phyloP scores from a whole-genome alignment of 805 yeast species.

The Kazachstania taianensis region DNA sequence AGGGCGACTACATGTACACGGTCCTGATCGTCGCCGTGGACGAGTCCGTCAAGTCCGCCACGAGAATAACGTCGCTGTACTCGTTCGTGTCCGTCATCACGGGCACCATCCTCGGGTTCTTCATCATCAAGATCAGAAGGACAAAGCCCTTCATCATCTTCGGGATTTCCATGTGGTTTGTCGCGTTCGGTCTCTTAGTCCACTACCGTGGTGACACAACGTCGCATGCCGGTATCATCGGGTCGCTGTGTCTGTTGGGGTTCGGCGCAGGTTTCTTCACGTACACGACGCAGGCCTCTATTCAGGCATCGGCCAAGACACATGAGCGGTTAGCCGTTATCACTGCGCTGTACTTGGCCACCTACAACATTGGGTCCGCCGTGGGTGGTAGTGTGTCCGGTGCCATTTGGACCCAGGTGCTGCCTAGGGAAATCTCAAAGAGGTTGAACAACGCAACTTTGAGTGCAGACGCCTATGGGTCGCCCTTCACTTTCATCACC shows the following conservation, averaged over 20 bases:
- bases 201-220: constrained; percentile 48
- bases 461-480: constrained; percentile 36
- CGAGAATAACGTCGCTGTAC: constrained; percentile 50
- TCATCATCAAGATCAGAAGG: constrained; percentile 41
- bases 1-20: constrained; percentile 55
- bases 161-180: constrained; percentile 50
- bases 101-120: constrained; percentile 45
- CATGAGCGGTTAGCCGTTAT: constrained; percentile 60
- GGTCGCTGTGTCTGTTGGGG: constrained; percentile 53
- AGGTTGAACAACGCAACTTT: constrained; percentile 27
- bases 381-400: constrained; percentile 55
- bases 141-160: constrained; percentile 50
- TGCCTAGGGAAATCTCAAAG: constrained; percentile 36
- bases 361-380: constrained; percentile 53
- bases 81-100: constrained; percentile 57
- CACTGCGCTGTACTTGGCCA: constrained; percentile 44
- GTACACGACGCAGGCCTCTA: constrained; percentile 51
- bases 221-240: constrained; percentile 49
- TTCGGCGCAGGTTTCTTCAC: constrained; percentile 69
- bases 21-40: constrained; percentile 50
- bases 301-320: constrained; percentile 42
- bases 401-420: constrained; percentile 57
- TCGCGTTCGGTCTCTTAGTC: constrained; percentile 49
- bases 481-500: constrained; percentile 41
- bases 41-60: constrained; percentile 50